Evolutionary conservation across 176 grass and related monocot species (phyloP), one percentile per base, ranked within the genome.

Genomic region (Dendrocalamus sinicus): DNA sequence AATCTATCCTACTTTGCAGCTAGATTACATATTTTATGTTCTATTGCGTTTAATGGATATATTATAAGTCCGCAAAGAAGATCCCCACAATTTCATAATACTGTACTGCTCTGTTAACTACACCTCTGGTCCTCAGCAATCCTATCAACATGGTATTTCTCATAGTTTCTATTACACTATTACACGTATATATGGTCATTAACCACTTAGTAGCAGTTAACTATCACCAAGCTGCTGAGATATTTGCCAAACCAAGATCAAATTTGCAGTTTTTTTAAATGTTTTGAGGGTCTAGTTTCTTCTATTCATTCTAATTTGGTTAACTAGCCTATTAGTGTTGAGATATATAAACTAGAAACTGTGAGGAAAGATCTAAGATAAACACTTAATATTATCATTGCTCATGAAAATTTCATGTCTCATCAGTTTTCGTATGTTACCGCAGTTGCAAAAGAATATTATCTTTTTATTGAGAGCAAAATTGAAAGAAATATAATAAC

Each of bases 111-210:
- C 32, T 57, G 9, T 12, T 80, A 68, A 53, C 45, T 68, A 51
- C 10, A 70, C 1, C 30, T 43, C 12, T 9, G 30, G 7, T 41
- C 48, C 53, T 30, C 12, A 10, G 43, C 13, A 35, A 48, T 63
- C 6, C 47, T 63, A 48, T 48, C 9, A 62, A 8, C 12, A 73
- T 62, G 80, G 0, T 17, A 45, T 16, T 51, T 70, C 32, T 70
- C 14, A 13, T 70, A 59, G 59, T 64, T 79, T 47, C n/a, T 79
- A 6, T 44, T 79, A 16, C 59, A 79, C 46, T 73, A 77, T 80
- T 67, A 35, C 44, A 67, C 39, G 1, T 19, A 26, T 66, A 26
- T 55, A 40, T 80, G 67, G 30, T 32, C 44, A 61, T 22, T 52
- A 64, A 47, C n/a, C 20, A 61, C 39, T 43, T 50, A 3, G 28